Base-by-base conservation (phyloP, 352 stramenopile genomes). In the Globisporangium irregulare region DNA sequence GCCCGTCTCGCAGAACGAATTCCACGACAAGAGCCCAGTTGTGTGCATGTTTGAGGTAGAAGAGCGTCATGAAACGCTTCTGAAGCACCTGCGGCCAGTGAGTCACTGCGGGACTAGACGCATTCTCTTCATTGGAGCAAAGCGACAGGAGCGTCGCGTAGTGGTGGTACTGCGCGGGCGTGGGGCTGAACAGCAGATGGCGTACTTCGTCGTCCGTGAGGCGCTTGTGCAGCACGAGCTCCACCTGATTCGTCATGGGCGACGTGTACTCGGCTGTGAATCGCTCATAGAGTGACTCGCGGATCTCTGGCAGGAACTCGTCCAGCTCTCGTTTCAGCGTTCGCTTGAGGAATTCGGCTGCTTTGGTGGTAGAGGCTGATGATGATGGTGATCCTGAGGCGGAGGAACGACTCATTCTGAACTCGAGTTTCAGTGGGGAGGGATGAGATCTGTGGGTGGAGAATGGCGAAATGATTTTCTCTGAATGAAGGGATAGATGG, bases 1-100 rank as follows among this genome's bases (percentile, higher is more conserved):
- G 64, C 0, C 74, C 77, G 20, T 72, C 72, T 8, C 68, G 67
- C 24, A 75, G 43, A 24, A 78, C 29, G 36, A 84, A 84, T 55
- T 84, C 74, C 32, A 70, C 61, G 7, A 74, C 70, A 6, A 84
- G 60, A 3, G 68, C 53, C 77, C 74, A 84, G 41, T 76, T 72
- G 25, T 62, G 69, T n/a, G 68, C 74, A 48, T 84, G 77, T 43
- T 79, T 72, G 25, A 84, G 55, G 66, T 78, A 84, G 43, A 81
- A 79, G 41, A 81, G 70, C 55, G 74, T 74, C 38, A 76, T 64
- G 54, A 74, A 80, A n/a, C 74, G 77, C 68, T 78, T 76, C 22
- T 75, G 69, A 1, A 78, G 46, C 25, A 70, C 48, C 14, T 20
- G 32, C 20, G 46, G 22, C 67, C 67, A 65, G 22, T 24, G 24